Conservation (phyloP, 768 basidiomycete genomes). For the Coprinopsis cinerea region DNA sequence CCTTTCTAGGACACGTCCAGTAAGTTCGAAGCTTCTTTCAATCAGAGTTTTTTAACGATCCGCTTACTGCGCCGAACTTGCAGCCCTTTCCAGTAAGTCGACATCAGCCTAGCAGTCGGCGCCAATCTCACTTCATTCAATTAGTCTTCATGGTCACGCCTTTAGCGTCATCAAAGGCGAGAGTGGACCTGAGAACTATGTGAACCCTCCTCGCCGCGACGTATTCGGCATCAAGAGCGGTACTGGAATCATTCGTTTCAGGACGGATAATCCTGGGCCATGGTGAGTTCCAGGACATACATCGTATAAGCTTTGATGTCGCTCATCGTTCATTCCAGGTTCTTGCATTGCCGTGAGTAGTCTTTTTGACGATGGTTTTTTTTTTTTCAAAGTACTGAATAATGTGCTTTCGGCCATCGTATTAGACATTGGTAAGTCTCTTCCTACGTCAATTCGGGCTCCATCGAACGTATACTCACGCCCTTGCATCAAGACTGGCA, state of each 20-base stretch:
- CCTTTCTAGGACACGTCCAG: constrained; percentile 7
- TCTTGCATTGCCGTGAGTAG: constrained; percentile 19
- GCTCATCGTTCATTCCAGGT: constrained; percentile 11
- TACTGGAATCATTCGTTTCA: constrained; percentile 16
- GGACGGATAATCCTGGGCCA: constrained; percentile 21
- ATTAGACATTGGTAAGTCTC: constrained; percentile 8
- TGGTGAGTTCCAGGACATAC: constrained; percentile 12
- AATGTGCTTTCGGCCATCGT: neutral
- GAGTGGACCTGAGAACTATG: constrained; percentile 5
- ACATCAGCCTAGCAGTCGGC: neutral
- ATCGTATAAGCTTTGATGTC: neutral
- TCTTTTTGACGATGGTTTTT: neutral
- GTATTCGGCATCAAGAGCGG: constrained; percentile 14
- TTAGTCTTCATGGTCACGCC: constrained; percentile 14
- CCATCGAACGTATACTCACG: neutral
- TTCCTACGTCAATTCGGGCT: neutral
- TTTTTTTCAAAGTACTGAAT: neutral
- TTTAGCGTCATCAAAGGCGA: constrained; percentile 13
- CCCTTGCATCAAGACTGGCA: constrained; percentile 24
- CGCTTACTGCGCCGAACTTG: neutral
- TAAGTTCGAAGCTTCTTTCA: neutral
- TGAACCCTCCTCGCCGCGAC: constrained; percentile 15
- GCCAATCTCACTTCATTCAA: neutral
- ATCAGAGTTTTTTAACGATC: neutral
- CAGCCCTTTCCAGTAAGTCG: constrained; percentile 10